Evolutionary conservation across 148 eudicot species (phyloP).

Genomic region (Limonium bicolor): DNA sequence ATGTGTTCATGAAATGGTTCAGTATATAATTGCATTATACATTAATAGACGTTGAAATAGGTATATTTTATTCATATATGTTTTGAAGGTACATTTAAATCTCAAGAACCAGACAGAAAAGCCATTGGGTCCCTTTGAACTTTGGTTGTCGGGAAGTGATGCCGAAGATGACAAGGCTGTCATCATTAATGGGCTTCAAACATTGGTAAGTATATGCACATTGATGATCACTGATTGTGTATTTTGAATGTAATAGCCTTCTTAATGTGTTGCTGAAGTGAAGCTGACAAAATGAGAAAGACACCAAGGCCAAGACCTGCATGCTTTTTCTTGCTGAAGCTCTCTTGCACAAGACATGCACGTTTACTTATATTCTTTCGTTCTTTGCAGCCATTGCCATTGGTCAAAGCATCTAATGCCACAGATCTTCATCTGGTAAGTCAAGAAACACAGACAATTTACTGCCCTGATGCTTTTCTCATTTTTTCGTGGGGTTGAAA

Average conservation of each 20-base stretch:
- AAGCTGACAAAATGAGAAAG: no score
- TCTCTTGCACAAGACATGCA: not conserved
- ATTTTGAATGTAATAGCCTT: no score
- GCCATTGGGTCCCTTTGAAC: slow-evolving; percentile 79
- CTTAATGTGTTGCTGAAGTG: no score
- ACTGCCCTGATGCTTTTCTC: not conserved
- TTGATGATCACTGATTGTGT: no score
- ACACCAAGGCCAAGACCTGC: no score
- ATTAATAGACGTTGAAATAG: slow-evolving; percentile 3
- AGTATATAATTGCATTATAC: not conserved
- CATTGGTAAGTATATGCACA: slow-evolving; percentile 56
- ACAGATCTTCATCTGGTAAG: slow-evolving; percentile 62
- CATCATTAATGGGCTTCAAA: slow-evolving; percentile 84
- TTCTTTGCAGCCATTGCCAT: slow-evolving; percentile 46
- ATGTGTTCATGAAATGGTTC: no score
- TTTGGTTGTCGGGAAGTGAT: slow-evolving; percentile 60
- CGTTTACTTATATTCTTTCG: not conserved
- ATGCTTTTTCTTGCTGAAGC: no score
- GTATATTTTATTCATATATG: slow-evolving; percentile 4
- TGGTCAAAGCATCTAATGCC: slow-evolving; percentile 48
- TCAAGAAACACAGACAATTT: not conserved
- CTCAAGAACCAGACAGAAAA: slow-evolving; percentile 77
- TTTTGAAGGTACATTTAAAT: slow-evolving; percentile 53
- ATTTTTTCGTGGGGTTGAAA: not conserved
- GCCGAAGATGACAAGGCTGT: slow-evolving; percentile 54